Base-by-base conservation (phyloP, 495 filamentous ascomycete species). In the Chaetomium cochliodes region DNA sequence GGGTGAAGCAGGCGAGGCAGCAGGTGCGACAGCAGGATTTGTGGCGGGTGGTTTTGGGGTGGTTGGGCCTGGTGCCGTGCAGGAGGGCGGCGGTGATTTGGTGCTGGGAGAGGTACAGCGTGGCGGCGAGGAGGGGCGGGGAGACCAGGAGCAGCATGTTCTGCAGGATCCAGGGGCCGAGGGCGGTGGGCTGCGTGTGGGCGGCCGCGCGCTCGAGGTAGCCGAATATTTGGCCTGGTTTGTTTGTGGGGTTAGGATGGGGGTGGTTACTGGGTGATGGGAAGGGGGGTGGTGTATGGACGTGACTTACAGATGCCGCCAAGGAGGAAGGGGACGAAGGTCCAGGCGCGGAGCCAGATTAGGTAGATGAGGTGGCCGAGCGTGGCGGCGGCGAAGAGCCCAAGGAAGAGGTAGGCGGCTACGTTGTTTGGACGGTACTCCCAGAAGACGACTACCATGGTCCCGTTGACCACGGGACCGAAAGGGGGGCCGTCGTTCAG, bases 121-220 rank as follows among this genome's bases (percentile, higher is more conserved):
- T 58, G 0, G 55, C 55, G 37, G 55, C 55, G 55, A 58, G 55
- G 11, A 58, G 39, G 23, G 55, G 55, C 20, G 55, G 55, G 12
- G 55, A 44, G 55, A 58, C 55, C n/a, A 58, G 55, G 37, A 58
- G 55, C 22, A 58, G 55, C 55, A 58, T 58, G 37, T 58, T 58
- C 5, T 58, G 55, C 20, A 58, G 39, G 13, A 58, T 30, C 55
- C 55, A 58, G 39, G 55, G 55, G 20, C 39, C 2, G 20, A 58
- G 55, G 55, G 18, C 5, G 5, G 20, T 23, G 11, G 55, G 55
- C 11, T 25, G 6, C 39, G 37, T 8, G 55, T 58, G 55, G 55
- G 55, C 55, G 20, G 2, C 18, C 7, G 37, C 22, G 7, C 55
- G 55, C 22, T 58, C 55, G 55, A 44, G 22, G 39, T 58, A 58